These are phyloP conservation scores for Boletus mariae DNA, from an alignment of 1,284 basidiomycete genomes.

Conservation along the genomic window DNA sequence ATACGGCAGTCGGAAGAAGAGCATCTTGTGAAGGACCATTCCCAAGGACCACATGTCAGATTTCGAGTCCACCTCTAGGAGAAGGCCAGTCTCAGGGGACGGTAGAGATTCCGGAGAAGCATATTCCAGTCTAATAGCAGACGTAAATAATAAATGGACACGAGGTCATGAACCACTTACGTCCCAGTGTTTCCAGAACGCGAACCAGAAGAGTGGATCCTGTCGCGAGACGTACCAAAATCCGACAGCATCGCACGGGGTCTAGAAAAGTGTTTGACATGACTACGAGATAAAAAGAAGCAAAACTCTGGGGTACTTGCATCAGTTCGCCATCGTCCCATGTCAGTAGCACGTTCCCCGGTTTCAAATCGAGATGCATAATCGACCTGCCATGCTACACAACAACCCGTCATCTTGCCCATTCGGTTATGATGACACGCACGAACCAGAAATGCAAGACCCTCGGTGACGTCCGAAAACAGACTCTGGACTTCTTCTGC, in stretches of 20 bases:
- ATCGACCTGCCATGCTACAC: conserved; percentile 79
- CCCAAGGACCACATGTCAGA: conserved; percentile 89
- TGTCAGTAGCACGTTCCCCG: conserved; percentile 88
- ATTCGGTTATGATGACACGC: not conserved
- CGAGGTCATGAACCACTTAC: conserved; percentile 47
- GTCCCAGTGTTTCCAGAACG: conserved; percentile 92
- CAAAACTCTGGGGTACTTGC: conserved; percentile 37
- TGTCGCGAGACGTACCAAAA: conserved; percentile 91
- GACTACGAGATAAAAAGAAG: conserved; percentile 2
- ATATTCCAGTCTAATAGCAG: conserved; percentile 62
- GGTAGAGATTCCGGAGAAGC: conserved; percentile 84
- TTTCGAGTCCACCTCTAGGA: conserved; percentile 79
- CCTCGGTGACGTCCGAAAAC: conserved; percentile 75
- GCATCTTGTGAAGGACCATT: conserved; percentile 87
- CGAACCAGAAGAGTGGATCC: conserved; percentile 62
- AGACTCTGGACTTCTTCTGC: conserved; percentile 76
- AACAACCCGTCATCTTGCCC: conserved; percentile 6
- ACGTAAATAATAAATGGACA: conserved; percentile 4
- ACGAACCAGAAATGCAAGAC: conserved; percentile 76
- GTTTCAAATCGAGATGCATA: conserved; percentile 89
- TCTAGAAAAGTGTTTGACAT: conserved; percentile 34
- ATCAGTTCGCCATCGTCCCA: conserved; percentile 88
- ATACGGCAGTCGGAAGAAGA: conserved; percentile 86
- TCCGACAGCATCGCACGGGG: conserved; percentile 88
- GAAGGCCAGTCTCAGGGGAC: conserved; percentile 59